A percentile compares a stretch with the other conserved stretches of the same genome.
phyloP scores from a whole-genome alignment of 441 rosid species.

The Jatropha multifida region DNA sequence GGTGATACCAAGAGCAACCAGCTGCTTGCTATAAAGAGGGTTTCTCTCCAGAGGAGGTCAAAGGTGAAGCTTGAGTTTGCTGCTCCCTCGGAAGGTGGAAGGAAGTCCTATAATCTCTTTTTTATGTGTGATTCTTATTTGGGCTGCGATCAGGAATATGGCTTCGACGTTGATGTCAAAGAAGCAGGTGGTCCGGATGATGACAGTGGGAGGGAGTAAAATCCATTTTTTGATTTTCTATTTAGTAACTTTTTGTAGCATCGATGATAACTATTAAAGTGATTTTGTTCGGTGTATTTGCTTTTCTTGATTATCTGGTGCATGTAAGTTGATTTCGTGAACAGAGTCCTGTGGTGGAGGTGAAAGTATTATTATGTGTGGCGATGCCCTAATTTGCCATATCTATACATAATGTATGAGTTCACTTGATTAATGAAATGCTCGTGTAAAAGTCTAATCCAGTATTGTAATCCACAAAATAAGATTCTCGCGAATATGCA shows the following conservation, averaged over 20 bases:
- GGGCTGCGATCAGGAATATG: slow-evolving; percentile 89
- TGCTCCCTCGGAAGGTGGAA: slow-evolving; percentile 68
- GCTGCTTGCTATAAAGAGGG: slow-evolving; percentile 86
- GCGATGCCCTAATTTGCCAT: too few species aligned
- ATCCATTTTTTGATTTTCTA: neutral
- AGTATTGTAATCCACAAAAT: too few species aligned
- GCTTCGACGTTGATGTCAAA: slow-evolving; percentile 58
- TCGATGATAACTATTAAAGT: neutral
- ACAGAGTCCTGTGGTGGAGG: neutral
- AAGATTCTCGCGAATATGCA: too few species aligned
- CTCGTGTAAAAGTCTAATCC: too few species aligned
- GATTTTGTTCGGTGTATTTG: neutral
- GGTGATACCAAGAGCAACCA: slow-evolving; percentile 86
- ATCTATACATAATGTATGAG: too few species aligned
- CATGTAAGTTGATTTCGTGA: neutral
- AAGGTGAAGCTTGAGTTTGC: slow-evolving; percentile 78
- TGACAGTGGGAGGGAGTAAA: slow-evolving; percentile 33
- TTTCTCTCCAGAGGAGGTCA: slow-evolving; percentile 72
- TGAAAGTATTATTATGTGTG: too few species aligned
- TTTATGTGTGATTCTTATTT: slow-evolving; percentile 91
- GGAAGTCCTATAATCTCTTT: slow-evolving; percentile 59
- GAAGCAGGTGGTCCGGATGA: slow-evolving; percentile 51
- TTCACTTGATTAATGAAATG: too few species aligned
- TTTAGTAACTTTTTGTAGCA: neutral
- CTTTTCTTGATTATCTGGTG: neutral